Evolutionary conservation across 2,329 filamentous ascomycete genomes (phyloP).

Genomic region (Elsinoe batatas): DNA sequence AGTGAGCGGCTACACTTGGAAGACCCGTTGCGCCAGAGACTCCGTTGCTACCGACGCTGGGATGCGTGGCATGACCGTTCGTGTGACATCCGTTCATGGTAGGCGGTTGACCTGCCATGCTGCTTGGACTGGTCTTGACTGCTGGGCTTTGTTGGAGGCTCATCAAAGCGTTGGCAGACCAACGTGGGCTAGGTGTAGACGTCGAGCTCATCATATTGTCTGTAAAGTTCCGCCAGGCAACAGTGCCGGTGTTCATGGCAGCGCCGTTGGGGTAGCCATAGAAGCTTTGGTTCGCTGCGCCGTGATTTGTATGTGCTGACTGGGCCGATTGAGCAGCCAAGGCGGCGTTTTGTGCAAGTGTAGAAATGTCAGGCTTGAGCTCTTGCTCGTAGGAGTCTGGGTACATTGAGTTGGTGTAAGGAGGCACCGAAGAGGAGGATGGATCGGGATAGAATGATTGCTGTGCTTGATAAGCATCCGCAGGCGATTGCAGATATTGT

Average conservation of each 20-base stretch:
- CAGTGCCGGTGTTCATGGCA: constrained; percentile 18
- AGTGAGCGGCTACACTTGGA: constrained; percentile 11
- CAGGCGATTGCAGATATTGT: constrained; percentile 21
- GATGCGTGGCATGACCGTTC: not conserved
- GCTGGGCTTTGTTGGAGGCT: constrained; percentile 27
- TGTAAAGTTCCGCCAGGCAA: constrained; percentile 26
- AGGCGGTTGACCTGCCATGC: not conserved
- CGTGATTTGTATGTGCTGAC: constrained; percentile 15
- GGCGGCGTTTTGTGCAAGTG: constrained; percentile 14
- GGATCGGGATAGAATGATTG: constrained; percentile 16
- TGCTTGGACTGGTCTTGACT: not conserved
- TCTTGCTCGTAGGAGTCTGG: constrained; percentile 15
- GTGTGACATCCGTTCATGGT: not conserved
- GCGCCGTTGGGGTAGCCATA: constrained; percentile 9
- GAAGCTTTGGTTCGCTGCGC: constrained; percentile 12
- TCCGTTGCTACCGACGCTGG: not conserved
- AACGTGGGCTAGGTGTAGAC: constrained; percentile 28
- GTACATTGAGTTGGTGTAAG: constrained; percentile 19
- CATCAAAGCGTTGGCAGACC: constrained; percentile 31
- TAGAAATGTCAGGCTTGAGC: constrained; percentile 16
- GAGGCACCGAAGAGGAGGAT: constrained; percentile 19
- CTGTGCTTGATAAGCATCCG: constrained; percentile 24
- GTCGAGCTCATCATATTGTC: constrained; percentile 20
- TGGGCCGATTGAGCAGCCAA: constrained; percentile 16
- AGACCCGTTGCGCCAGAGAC: not conserved